Percentiles rank a stretch among this genome's conserved stretches.
Conservation (phyloP, 2,329 filamentous ascomycete species). For the Fusarium goolgardi region DNA sequence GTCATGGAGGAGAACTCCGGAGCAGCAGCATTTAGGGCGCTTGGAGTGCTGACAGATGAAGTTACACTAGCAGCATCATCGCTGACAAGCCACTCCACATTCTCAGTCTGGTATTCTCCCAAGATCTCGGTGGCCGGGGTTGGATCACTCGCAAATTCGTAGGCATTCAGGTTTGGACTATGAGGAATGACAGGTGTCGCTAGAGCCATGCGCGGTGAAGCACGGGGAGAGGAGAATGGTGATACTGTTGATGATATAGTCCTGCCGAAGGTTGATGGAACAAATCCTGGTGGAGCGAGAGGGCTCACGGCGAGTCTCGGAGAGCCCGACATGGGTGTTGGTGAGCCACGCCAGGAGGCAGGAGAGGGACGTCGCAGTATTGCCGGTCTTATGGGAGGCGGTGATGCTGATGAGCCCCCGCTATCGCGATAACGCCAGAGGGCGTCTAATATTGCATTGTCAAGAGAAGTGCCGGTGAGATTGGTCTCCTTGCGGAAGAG, state of each 20-base stretch:
- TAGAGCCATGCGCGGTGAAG: constrained; percentile 90
- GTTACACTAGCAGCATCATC: constrained; percentile 84
- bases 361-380: constrained; percentile 92
- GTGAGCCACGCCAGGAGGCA: constrained; percentile 88
- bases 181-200: constrained; percentile 92
- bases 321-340: constrained; percentile 84
- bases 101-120: constrained; percentile 91
- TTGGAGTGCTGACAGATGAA: constrained; percentile 76
- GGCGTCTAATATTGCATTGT: constrained; percentile 90
- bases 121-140: constrained; percentile 86
- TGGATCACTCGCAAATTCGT: constrained; percentile 88
- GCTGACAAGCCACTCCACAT: constrained; percentile 96
- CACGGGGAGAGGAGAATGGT: constrained; percentile 92
- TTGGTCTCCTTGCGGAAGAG: constrained; percentile 82
- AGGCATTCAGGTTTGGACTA: constrained; percentile 92
- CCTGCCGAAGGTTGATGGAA: constrained; percentile 78
- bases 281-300: constrained; percentile 85
- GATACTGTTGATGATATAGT: constrained; percentile 84
- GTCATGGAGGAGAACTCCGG: constrained; percentile 76
- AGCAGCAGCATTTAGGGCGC: constrained; percentile 80
- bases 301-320: constrained; percentile 84
- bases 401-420: constrained; percentile 74
- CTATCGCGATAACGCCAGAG: constrained; percentile 85
- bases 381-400: constrained; percentile 87
- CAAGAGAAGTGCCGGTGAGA: constrained; percentile 79